Base-by-base conservation (phyloP, 768 basidiomycete species). In the Russula foetens region DNA sequence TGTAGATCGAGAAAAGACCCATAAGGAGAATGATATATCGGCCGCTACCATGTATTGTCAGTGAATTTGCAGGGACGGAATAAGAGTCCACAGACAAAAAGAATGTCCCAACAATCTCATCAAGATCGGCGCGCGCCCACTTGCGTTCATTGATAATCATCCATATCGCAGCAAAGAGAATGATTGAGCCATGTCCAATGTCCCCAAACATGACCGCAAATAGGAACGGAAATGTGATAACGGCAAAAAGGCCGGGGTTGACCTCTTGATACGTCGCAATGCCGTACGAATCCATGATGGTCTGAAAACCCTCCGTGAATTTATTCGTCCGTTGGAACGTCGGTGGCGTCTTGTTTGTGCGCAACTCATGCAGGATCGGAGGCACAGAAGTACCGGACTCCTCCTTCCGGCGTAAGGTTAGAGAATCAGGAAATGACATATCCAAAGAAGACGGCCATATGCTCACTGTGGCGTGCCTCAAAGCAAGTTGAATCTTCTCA, bases 121-220 rank as follows among this genome's bases (percentile, higher is more conserved):
- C 88, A 24, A 94, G 76, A 64, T 86, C 84, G 19, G 74, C 74
- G 69, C 85, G 90, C 4, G 81, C 85, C 69, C 92, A 79, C 69
- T 82, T 85, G 73, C 81, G 84, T 75, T 99, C 97, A n/a, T 81
- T 77, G 56, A 88, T 57, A 70, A 98, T 92, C 91, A 98, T 93
- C 60, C 82, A 84, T 2, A 86, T 59, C 3, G 92, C 96, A 19
- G 86, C 83, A 44, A 80, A 69, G 64, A 89, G 80, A 67, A 91
- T 88, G 69, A 98, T 84, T 62, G 83, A 76, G 31, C 93, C 97
- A 74, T 99, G 97, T 3, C 97, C 97, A 69, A 98, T 90, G 74
- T 99, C 97, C 68, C 97, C 97, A 71, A 99, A 99, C 97, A 99
- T 99, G 75, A 99, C 92, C 5, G 93, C 96, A 68, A 98, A 99